Percentiles rank a stretch among this genome's conserved stretches.
These are phyloP conservation scores for Pythium volutum DNA, from an alignment of 352 stramenopile genomes.

Conservation along the genomic window DNA sequence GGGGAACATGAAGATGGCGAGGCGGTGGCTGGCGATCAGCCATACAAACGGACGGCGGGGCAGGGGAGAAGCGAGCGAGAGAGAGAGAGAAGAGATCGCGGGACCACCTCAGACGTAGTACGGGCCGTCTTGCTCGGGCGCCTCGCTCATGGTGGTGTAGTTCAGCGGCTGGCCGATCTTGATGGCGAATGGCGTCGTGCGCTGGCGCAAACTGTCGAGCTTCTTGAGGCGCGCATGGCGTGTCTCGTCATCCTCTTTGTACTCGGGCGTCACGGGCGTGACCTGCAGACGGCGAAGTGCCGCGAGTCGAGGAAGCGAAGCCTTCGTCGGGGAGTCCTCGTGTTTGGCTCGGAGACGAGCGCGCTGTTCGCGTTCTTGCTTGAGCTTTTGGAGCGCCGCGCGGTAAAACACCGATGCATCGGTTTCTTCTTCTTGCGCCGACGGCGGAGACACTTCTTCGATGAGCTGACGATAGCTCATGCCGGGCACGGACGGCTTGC, in stretches of 20 bases:
- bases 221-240: constrained; percentile 33
- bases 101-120: not conserved
- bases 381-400: constrained; percentile 36
- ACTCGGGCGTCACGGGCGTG: not conserved
- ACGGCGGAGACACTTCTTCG: constrained; percentile 12
- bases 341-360: not conserved
- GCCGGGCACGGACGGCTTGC: not conserved
- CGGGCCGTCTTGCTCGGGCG: not conserved
- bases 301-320: not conserved
- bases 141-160: not conserved
- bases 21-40: not conserved
- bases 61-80: not conserved
- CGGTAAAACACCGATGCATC: constrained; percentile 1
- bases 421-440: constrained; percentile 6
- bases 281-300: constrained; percentile 4
- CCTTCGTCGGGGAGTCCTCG: not conserved
- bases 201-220: constrained; percentile 35
- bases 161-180: constrained; percentile 14
- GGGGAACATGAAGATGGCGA: no score
- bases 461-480: constrained; percentile 40
- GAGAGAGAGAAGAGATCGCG: no score
- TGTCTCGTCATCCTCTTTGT: constrained; percentile 23
- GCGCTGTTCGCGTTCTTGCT: constrained; percentile 35
- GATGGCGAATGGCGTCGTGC: constrained; percentile 12
- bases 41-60: not conserved